Percentiles rank a stretch among this genome's conserved stretches.
These are phyloP conservation scores for Ambrosia hybrid DNA, from an alignment of 140 eudicot species.

Conservation along the genomic window DNA sequence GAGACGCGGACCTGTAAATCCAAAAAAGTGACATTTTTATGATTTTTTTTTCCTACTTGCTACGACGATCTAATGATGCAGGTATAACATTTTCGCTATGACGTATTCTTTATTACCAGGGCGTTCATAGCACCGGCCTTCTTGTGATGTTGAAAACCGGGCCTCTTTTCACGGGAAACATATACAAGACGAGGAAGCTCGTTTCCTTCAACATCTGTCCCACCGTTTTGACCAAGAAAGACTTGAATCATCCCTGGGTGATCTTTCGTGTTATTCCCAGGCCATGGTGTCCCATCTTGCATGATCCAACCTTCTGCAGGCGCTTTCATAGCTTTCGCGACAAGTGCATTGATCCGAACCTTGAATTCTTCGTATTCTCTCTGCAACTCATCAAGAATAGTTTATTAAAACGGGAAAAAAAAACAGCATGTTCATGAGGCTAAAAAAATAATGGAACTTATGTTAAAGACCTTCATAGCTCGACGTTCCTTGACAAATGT, in stretches of 20 bases:
- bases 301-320: constrained; percentile 99
- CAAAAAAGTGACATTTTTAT: too few species aligned
- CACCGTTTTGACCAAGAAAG: constrained; percentile 91
- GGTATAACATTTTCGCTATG: too few species aligned
- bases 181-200: constrained; percentile 99
- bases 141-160: constrained; percentile 98
- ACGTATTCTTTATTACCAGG: constrained; percentile 25
- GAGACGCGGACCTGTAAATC: constrained; percentile 55
- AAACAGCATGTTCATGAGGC: constrained; percentile 13
- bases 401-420: neutral
- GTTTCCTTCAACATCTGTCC: constrained; percentile 84
- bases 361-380: constrained; percentile 96
- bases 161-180: constrained; percentile 99
- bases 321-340: constrained; percentile 86
- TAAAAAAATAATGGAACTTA: neutral
- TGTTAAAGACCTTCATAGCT: constrained; percentile 77
- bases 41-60: too few species aligned
- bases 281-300: constrained; percentile 99
- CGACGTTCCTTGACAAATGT: constrained; percentile 96
- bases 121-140: constrained; percentile 99
- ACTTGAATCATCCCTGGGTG: constrained; percentile 99
- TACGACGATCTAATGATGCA: too few species aligned
- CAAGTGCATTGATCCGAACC: constrained; percentile 84
- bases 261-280: constrained; percentile 95
- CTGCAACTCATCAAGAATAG: constrained; percentile 40